Base-by-base conservation (phyloP, 2,329 filamentous ascomycete genomes). In the Blumeria hordei region DNA sequence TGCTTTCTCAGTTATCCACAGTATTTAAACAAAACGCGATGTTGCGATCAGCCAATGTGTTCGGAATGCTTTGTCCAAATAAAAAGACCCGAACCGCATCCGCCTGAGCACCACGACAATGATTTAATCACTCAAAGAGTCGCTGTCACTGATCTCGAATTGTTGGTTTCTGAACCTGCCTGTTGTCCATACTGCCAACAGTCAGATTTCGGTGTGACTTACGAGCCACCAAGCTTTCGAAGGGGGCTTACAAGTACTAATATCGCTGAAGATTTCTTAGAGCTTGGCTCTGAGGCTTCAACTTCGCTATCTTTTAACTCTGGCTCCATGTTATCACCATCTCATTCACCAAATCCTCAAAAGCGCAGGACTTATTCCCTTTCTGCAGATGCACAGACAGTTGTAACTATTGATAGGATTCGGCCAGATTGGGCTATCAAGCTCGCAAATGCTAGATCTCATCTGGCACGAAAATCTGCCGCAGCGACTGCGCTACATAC, bases 1-100 rank as follows among this genome's bases (percentile, higher is more conserved):
- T 98, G 92, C 71, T 94, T 96, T 66, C 73, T 96, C 54, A 93
- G 88, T 62, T 98, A 96, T 61, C 92, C 92, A 0, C 88, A 88
- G 3, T 93, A 93, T 64, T 74, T 98, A 34, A 98, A 98, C 69
- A 83, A 81, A 60, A 98, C 92, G 0, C 76, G 92, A 60, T 98
- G 92, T 66, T 98, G 92, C 67, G 88, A 94, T 62, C 92, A 98
- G 66, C 75, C 85, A 6, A 96, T 98, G 59, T 98, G 92, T 69
- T 96, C 88, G 44, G 92, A 98, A 69, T 98, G 92, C 67, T 98
- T 98, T 64, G 92, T 98, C 3, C 92, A 98, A 67, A 98, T 98
- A 66, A 96, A 95, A 67, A 79, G 92, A 44, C 81, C 88, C 3
- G 90, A 98, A 60, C 88, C 88, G 9, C 86, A 95, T 66, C 79